Evolutionary conservation across 441 rosid genomes (phyloP), one percentile per base, ranked within the genome.

Genomic region (Gossypium lobatum): DNA sequence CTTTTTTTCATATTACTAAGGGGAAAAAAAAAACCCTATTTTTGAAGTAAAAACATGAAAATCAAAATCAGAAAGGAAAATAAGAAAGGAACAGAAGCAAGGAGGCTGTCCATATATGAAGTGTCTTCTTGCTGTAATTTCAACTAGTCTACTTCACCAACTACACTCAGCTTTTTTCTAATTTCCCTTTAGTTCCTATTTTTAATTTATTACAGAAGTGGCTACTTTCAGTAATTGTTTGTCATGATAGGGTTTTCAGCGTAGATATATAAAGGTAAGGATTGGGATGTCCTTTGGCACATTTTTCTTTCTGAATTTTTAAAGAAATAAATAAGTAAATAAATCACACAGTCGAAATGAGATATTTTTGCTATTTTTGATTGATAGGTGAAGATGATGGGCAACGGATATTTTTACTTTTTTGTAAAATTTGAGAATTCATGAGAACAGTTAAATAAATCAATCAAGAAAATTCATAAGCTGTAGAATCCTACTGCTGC

Each of bases 61-160:
- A 20, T 6, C 0, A 55, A 34, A 53, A 13, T 14, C 1, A 57
- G 7, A 37, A 18, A 2, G 11, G 10, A 18, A 21, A 21, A 20
- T 3, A 6, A 53, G 20, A 53, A 53, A 31, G 48, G 18, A 18
- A 46, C 73, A 21, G 45, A 48, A 4, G 73, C 46, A 34, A 17
- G 13, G 45, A 69, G 46, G 23, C 46, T 52, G 45, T 52, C 48
- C 21, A 0, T n/a, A n/a, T 8, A n/a, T 69, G 72, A 28, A 26
- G 21, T 14, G 70, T 69, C 78, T 18, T 50, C 34, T 16, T 57
- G 37, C 26, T 64, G 79, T 26, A 62, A 61, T 20, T 52, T 50
- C 52, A 20, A 9, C 13, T 11, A 64, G 57, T 66, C 71, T 23
- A 66, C 37, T 23, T 66, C 53, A 53, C 34, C 66, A 17, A 42